Conservation (phyloP, 805 yeast species). For the Maudiozyma barnettii region DNA sequence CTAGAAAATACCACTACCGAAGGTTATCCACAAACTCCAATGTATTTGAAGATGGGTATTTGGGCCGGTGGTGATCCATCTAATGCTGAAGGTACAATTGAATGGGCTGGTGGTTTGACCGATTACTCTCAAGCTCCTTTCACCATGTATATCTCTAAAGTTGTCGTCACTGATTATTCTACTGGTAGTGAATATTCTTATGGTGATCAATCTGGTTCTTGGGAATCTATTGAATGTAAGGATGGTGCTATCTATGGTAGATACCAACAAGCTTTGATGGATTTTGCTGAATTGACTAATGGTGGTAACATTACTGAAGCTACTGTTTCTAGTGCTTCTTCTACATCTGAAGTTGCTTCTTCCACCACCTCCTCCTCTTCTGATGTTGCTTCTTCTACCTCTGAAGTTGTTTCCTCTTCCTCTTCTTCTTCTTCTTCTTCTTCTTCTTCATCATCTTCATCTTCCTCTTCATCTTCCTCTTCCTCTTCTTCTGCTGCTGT, state of each 20-base stretch:
- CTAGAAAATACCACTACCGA: constrained; percentile 42
- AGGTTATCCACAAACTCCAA: constrained; percentile 90
- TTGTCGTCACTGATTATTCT: constrained; percentile 62
- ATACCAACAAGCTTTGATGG: constrained; percentile 35
- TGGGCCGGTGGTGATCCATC: constrained; percentile 80
- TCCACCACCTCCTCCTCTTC: constrained; percentile 5
- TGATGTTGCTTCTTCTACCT: constrained; percentile 1
- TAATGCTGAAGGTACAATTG: constrained; percentile 58
- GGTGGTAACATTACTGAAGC: constrained; percentile 17
- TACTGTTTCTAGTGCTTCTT: constrained; percentile 5
- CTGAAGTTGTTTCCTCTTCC: constrained; percentile 5
- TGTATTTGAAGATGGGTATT: constrained; percentile 56
- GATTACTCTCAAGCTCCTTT: constrained; percentile 61
- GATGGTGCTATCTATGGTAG: constrained; percentile 59
- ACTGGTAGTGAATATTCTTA: constrained; percentile 51
- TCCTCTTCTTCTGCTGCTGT: constrained; percentile 1
- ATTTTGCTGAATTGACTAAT: constrained; percentile 28
- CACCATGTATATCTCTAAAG: constrained; percentile 49
- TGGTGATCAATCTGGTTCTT: constrained; percentile 45
- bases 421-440: constrained; percentile 4
- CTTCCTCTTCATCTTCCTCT: neutral
- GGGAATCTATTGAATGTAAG: constrained; percentile 48
- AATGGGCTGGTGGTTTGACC: constrained; percentile 75
- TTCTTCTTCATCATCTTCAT: constrained; percentile 1
- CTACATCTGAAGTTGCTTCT: constrained; percentile 8